Conservation (phyloP, 176 grass and related monocot genomes). For the Oryza glumipatula region DNA sequence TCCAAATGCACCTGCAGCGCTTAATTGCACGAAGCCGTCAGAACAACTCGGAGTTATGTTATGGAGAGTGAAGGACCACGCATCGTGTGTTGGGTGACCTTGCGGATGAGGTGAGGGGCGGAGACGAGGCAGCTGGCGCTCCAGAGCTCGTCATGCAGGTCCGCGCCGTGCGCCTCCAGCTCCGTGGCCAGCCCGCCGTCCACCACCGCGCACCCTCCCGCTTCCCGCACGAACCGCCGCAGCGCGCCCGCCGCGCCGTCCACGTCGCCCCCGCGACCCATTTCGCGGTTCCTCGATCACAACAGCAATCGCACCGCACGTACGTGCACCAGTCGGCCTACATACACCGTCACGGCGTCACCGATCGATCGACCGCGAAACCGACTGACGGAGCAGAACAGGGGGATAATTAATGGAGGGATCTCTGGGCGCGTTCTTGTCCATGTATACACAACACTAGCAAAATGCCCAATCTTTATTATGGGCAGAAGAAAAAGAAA, state of each 20-base stretch:
- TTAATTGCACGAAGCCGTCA: background rate
- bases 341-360: too few species aligned
- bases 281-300: background rate
- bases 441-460: too few species aligned
- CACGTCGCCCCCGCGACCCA: slow-evolving; percentile 15
- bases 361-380: too few species aligned
- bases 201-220: slow-evolving; percentile 55
- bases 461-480: too few species aligned
- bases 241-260: slow-evolving; percentile 25
- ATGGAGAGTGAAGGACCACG: background rate
- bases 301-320: background rate
- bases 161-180: slow-evolving; percentile 72
- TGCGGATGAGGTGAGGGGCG: slow-evolving; percentile 66
- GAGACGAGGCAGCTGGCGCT: slow-evolving; percentile 67
- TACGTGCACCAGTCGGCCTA: too few species aligned
- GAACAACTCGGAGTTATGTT: too few species aligned
- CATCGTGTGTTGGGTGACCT: slow-evolving; percentile 30
- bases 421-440: too few species aligned
- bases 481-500: too few species aligned
- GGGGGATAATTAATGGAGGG: too few species aligned
- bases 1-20: slow-evolving; percentile 17
- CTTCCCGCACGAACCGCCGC: slow-evolving; percentile 48
- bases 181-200: slow-evolving; percentile 77
- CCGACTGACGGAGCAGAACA: too few species aligned
- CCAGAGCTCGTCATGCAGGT: slow-evolving; percentile 70